A percentile compares a stretch with the other conserved stretches of the same genome.
Evolutionary conservation across 2,329 filamentous ascomycete species (phyloP).

Genomic region (Zymoseptoria brevis): DNA sequence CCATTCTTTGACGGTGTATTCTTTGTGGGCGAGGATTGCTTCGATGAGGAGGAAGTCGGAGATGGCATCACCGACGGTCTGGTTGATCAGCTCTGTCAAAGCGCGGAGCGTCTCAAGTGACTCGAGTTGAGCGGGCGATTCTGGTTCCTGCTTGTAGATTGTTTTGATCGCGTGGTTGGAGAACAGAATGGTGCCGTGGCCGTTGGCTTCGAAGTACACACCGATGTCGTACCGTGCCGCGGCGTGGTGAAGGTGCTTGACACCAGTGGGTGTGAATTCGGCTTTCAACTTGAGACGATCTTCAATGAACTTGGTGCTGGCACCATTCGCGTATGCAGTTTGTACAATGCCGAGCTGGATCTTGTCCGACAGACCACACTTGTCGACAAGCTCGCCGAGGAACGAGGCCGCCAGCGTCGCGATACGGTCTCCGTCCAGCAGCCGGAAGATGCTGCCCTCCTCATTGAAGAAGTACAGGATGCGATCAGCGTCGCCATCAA

Average conservation of each 20-base stretch:
- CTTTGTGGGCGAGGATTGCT: slow-evolving; percentile 90
- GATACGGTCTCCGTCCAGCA: slow-evolving; percentile 94
- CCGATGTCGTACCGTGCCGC: slow-evolving; percentile 90
- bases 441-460: slow-evolving; percentile 72
- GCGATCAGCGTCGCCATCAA: slow-evolving; percentile 92
- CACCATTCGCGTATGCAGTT: slow-evolving; percentile 95
- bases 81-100: slow-evolving; percentile 88
- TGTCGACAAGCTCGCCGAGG: slow-evolving; percentile 77
- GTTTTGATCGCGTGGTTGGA: slow-evolving; percentile 71
- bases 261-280: slow-evolving; percentile 87
- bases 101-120: slow-evolving; percentile 78
- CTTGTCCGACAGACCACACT: slow-evolving; percentile 68
- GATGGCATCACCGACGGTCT: slow-evolving; percentile 91
- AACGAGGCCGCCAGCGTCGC: slow-evolving; percentile 90
- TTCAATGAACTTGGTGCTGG: slow-evolving; percentile 84
- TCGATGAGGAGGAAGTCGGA: slow-evolving; percentile 95
- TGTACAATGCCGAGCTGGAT: slow-evolving; percentile 91
- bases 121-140: slow-evolving; percentile 85
- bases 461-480: slow-evolving; percentile 93
- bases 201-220: slow-evolving; percentile 98
- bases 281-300: slow-evolving; percentile 82
- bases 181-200: slow-evolving; percentile 94
- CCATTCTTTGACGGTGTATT: slow-evolving; percentile 82
- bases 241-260: slow-evolving; percentile 97
- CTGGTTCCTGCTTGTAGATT: slow-evolving; percentile 71